Conservation (phyloP, 805 yeast genomes). For the Tetrapisispora phaffii region DNA sequence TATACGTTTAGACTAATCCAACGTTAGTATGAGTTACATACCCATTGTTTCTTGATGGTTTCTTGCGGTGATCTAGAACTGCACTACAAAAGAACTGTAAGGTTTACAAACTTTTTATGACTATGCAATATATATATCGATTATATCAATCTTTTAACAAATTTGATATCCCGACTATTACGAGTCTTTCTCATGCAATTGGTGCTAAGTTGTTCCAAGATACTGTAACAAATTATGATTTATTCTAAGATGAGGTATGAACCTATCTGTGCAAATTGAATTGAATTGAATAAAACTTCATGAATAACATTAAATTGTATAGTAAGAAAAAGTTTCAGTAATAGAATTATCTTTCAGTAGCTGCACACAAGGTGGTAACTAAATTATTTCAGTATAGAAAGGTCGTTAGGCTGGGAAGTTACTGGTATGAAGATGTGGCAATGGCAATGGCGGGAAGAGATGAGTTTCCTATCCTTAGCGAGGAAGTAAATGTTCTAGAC, state of each 20-base stretch:
- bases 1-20: background rate
- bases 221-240: background rate
- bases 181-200: background rate
- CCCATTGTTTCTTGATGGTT: constrained; percentile 32
- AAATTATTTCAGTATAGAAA: too few relatives aligned
- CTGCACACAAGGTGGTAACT: background rate
- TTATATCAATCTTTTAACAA: background rate
- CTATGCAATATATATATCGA: background rate
- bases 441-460: too few relatives aligned
- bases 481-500: too few relatives aligned
- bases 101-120: background rate
- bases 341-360: too few relatives aligned
- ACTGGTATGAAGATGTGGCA: too few relatives aligned
- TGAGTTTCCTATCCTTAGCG: too few relatives aligned
- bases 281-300: background rate
- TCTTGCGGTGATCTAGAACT: constrained; percentile 6
- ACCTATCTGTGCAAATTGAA: too few relatives aligned
- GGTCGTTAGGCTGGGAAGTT: too few relatives aligned
- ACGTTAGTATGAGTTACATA: constrained; percentile 16
- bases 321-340: background rate
- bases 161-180: background rate
- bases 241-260: background rate
- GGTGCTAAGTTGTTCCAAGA: background rate
- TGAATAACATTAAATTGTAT: too few relatives aligned
- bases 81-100: background rate